Conservation (phyloP, 2,329 filamentous ascomycete genomes). For the Trichoderma sp. region DNA sequence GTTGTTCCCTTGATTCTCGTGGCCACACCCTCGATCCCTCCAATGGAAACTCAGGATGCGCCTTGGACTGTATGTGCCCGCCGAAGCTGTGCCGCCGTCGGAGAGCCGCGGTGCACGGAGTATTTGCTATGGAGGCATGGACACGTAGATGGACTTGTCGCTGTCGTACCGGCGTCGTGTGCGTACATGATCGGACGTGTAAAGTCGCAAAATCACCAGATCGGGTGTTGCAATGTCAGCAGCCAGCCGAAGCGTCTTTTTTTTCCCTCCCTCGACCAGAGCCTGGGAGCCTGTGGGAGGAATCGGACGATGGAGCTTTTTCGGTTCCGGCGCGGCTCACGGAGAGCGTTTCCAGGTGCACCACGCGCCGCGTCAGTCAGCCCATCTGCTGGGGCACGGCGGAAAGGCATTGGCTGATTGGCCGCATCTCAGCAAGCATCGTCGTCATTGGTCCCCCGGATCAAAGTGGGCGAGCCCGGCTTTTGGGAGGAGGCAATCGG, state of each 20-base stretch:
- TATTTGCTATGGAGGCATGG: neutral
- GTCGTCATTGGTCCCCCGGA: constrained; percentile 4
- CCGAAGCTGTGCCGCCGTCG: constrained; percentile 9
- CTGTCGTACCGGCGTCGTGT: constrained; percentile 1
- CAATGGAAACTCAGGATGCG: neutral
- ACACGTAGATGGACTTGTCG: neutral
- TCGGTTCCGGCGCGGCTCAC: constrained; percentile 18
- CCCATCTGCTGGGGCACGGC: constrained; percentile 9
- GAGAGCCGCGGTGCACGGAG: neutral
- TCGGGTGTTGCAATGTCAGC: constrained; percentile 7
- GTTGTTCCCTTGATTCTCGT: neutral
- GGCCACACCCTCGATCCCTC: neutral
- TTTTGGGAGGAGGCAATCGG: constrained; percentile 10
- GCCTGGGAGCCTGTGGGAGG: neutral
- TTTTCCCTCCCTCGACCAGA: neutral
- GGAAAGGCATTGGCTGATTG: constrained; percentile 8
- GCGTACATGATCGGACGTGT: constrained; percentile 16
- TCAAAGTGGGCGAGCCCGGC: constrained; percentile 3
- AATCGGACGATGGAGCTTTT: constrained; percentile 12
- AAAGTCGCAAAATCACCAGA: constrained; percentile 13
- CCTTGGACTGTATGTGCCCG: neutral
- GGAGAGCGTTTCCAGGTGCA: neutral
- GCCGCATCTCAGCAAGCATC: neutral
- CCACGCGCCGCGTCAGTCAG: constrained; percentile 21
- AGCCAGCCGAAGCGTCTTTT: constrained; percentile 1